phyloP scores from a whole-genome alignment of 345 rosid genomes.

The Xanthoceras sorbifolium region DNA sequence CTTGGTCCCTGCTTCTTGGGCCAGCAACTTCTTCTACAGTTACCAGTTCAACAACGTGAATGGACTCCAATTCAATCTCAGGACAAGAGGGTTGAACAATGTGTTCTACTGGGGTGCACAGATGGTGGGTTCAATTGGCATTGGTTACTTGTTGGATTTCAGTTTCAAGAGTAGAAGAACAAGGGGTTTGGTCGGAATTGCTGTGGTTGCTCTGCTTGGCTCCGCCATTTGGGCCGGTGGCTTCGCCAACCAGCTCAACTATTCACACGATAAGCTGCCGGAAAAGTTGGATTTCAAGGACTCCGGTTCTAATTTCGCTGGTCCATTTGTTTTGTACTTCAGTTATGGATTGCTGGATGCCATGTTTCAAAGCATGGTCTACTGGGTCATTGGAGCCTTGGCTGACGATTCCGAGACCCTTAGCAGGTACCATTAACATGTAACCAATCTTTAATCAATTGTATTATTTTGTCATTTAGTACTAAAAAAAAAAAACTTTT shows the following conservation, averaged over 20 bases:
- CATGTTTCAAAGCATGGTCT: constrained; percentile 89
- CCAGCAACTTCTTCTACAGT: constrained; percentile 82
- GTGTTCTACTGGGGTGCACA: constrained; percentile 96
- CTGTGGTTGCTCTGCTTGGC: constrained; percentile 57
- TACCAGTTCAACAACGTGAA: constrained; percentile 88
- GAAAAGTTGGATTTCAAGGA: constrained; percentile 69
- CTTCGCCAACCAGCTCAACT: constrained; percentile 62
- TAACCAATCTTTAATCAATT: too few relatives aligned
- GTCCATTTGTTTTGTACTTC: constrained; percentile 76
- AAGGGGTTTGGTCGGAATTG: constrained; percentile 76
- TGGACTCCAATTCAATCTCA: constrained; percentile 54
- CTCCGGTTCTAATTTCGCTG: constrained; percentile 55
- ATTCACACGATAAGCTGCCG: constrained; percentile 40
- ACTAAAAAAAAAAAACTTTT: too few relatives aligned
- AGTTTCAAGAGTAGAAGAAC: constrained; percentile 67
- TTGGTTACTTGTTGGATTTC: constrained; percentile 80
- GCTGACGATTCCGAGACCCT: constrained; percentile 86
- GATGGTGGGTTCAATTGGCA: constrained; percentile 71
- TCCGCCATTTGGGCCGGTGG: constrained; percentile 85
- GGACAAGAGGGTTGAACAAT: constrained; percentile 88
- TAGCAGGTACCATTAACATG: constrained; percentile 49
- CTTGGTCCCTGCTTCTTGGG: constrained; percentile 85
- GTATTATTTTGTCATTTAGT: not conserved
- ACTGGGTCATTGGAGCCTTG: constrained; percentile 91
- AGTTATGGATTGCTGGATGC: constrained; percentile 86